Percentiles rank a stretch among this genome's conserved stretches.
Conservation (phyloP, 2,329 filamentous ascomycete genomes). For the Pleoardoris graminearum region DNA sequence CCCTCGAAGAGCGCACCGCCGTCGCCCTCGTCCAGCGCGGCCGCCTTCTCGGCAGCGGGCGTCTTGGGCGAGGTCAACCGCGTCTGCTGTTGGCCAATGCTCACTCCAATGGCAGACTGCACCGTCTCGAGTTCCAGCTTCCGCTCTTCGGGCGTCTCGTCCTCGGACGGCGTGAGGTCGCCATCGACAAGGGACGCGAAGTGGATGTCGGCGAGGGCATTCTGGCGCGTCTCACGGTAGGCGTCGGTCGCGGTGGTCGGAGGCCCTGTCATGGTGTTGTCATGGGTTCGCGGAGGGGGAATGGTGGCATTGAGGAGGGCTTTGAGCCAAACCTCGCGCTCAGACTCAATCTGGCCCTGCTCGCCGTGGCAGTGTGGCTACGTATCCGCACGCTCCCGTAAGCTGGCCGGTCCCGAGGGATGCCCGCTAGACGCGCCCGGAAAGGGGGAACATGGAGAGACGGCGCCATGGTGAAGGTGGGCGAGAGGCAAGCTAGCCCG, state of each 20-base stretch:
- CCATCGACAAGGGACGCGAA: constrained; percentile 47
- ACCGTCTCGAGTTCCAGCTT: constrained; percentile 45
- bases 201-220: constrained; percentile 49
- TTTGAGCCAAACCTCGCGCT: constrained; percentile 3
- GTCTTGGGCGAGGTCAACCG: constrained; percentile 60
- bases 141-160: constrained; percentile 41
- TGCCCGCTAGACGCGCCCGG: not conserved
- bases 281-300: constrained; percentile 11
- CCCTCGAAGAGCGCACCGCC: constrained; percentile 54
- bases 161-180: constrained; percentile 52
- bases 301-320: not conserved
- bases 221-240: constrained; percentile 26
- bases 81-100: constrained; percentile 61
- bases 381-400: constrained; percentile 15
- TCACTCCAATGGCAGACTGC: constrained; percentile 59
- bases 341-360: constrained; percentile 6
- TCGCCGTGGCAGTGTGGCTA: constrained; percentile 16
- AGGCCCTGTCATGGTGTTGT: constrained; percentile 24
- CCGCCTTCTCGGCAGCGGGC: constrained; percentile 62
- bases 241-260: constrained; percentile 6
- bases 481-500: not conserved
- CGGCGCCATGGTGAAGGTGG: not conserved
- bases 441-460: not conserved
- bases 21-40: constrained; percentile 54
- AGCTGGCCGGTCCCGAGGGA: constrained; percentile 1